Evolutionary conservation across 2,329 filamentous ascomycete species (phyloP).

Genomic region (Colletotrichum eleusines): DNA sequence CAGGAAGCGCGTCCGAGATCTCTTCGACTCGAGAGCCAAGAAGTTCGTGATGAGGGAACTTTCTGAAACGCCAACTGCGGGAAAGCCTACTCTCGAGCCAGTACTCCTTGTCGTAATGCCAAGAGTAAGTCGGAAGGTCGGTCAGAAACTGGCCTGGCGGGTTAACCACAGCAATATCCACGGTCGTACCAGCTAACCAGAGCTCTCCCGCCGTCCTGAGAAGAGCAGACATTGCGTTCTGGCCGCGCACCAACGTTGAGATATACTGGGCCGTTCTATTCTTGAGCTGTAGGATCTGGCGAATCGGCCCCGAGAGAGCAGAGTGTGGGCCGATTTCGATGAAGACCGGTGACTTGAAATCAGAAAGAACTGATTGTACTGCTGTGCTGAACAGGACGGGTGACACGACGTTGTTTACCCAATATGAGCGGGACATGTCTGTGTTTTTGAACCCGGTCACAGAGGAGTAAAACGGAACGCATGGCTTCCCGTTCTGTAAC

Average conservation of each 20-base stretch:
- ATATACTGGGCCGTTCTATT: conserved; percentile 6
- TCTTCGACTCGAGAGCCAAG: conserved; percentile 32
- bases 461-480: conserved; percentile 35
- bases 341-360: conserved; percentile 47
- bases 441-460: conserved; percentile 24
- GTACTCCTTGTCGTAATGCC: conserved; percentile 29
- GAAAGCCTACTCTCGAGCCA: conserved; percentile 30
- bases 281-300: conserved; percentile 60
- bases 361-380: conserved; percentile 19
- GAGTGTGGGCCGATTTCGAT: conserved; percentile 64
- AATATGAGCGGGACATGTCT: conserved; percentile 53
- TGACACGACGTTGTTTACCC: conserved; percentile 58
- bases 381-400: conserved; percentile 59
- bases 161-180: conserved; percentile 32
- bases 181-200: neutral
- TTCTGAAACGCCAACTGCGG: conserved; percentile 24
- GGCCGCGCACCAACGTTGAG: conserved; percentile 19
- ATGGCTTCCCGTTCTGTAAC: neutral
- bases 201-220: conserved; percentile 39
- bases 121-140: conserved; percentile 27
- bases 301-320: conserved; percentile 62
- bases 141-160: conserved; percentile 21
- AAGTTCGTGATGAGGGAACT: conserved; percentile 30
- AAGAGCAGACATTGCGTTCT: conserved; percentile 24
- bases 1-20: conserved; percentile 22